Evolutionary conservation across 345 rosid species (phyloP).

Genomic region (Combretum micranthum): DNA sequence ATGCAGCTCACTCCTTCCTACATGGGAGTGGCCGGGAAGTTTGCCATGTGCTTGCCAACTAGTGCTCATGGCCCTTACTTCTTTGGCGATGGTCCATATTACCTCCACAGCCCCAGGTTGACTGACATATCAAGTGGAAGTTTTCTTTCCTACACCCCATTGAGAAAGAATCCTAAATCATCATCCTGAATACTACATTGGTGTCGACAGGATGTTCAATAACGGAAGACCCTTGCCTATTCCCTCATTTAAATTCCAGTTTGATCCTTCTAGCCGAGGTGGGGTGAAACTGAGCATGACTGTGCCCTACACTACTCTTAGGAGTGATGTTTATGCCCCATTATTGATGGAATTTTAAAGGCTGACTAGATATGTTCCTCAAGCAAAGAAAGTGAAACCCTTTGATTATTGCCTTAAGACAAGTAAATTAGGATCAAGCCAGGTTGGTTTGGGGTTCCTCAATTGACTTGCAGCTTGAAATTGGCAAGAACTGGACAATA

Average conservation of each 20-base stretch:
- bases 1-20: constrained; percentile 2
- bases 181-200: constrained; percentile 13
- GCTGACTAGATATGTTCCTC: constrained; percentile 19
- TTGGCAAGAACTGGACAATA: constrained; percentile 26
- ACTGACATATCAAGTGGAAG: constrained; percentile 15
- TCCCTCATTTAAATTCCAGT: constrained; percentile 6
- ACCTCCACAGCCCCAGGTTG: not conserved
- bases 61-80: constrained; percentile 13
- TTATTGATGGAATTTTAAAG: constrained; percentile 13
- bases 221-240: constrained; percentile 6
- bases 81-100: constrained; percentile 30
- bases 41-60: constrained; percentile 14
- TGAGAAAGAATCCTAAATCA: constrained; percentile 4
- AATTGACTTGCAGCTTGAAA: constrained; percentile 19
- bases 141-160: constrained; percentile 18
- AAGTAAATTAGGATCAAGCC: constrained; percentile 3
- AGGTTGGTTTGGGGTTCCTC: constrained; percentile 18
- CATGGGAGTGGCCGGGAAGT: constrained; percentile 1
- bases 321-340: constrained; percentile 21
- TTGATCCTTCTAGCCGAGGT: constrained; percentile 17
- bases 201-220: constrained; percentile 13
- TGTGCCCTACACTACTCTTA: constrained; percentile 19
- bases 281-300: constrained; percentile 26
- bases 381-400: constrained; percentile 16
- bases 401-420: constrained; percentile 25